Evolutionary conservation across 75 land plant species (phyloP).

Genomic region (Pseudotsuga menziesii): DNA sequence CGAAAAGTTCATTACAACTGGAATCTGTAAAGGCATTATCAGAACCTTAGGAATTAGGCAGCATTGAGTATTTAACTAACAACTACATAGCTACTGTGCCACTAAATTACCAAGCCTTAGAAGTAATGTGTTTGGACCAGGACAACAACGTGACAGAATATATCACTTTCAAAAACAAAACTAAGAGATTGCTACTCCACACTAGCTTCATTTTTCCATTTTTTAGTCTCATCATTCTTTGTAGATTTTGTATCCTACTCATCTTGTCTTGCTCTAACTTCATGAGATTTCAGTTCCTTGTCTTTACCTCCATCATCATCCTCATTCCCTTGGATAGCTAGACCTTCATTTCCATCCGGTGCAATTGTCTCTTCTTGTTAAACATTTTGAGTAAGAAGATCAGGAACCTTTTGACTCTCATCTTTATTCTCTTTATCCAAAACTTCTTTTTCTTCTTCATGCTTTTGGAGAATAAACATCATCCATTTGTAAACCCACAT

Average conservation of each 20-base stretch:
- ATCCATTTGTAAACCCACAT: too few species aligned
- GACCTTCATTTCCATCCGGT: slow-evolving; percentile 31
- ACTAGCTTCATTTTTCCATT: too few species aligned
- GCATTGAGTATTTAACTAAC: not conserved
- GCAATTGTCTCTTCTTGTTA: slow-evolving; percentile 21
- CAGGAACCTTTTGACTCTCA: too few species aligned
- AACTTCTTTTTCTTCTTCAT: too few species aligned
- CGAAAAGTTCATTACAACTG: slow-evolving; percentile 77
- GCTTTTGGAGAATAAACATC: too few species aligned
- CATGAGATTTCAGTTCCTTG: too few species aligned
- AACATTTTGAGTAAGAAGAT: too few species aligned
- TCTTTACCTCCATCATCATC: too few species aligned
- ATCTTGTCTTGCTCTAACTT: too few species aligned
- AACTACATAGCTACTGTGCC: not conserved
- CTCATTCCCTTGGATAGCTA: not conserved
- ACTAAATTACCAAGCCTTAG: not conserved
- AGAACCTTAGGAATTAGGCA: not conserved
- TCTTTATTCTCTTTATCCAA: too few species aligned
- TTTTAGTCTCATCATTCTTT: too few species aligned
- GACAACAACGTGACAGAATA: not conserved
- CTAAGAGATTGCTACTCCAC: not conserved
- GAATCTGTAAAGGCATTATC: slow-evolving; percentile 57
- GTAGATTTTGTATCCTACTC: too few species aligned
- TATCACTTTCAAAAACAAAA: not conserved
- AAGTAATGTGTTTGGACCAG: not conserved